These are phyloP conservation scores for Cladobotryum protrusum DNA, from an alignment of 2,329 filamentous ascomycete species.

Conservation along the genomic window DNA sequence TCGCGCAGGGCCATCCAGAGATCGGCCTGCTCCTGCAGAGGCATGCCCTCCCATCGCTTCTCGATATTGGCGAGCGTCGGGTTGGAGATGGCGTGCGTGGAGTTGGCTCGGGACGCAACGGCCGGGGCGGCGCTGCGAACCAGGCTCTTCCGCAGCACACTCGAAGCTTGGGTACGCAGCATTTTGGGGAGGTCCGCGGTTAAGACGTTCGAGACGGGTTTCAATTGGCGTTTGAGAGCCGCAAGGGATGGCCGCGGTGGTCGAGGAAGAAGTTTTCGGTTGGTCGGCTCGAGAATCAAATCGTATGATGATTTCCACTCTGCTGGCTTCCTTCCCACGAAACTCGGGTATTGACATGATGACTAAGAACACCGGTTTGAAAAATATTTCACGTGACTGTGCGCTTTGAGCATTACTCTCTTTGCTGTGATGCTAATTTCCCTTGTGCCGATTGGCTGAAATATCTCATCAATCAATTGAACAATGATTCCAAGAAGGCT, in stretches of 20 bases:
- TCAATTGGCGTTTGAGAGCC: constrained; percentile 29
- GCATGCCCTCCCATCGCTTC: constrained; percentile 98
- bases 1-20: constrained; percentile 98
- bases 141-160: constrained; percentile 45
- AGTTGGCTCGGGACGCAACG: constrained; percentile 48
- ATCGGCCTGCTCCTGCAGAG: constrained; percentile 97
- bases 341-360: constrained; percentile 19
- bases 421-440: background rate
- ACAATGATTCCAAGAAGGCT: background rate
- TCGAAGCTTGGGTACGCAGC: constrained; percentile 50
- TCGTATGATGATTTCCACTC: constrained; percentile 24
- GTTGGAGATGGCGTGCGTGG: constrained; percentile 93
- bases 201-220: constrained; percentile 13
- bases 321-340: constrained; percentile 11
- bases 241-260: constrained; percentile 17
- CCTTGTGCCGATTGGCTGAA: background rate
- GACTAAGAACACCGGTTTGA: constrained; percentile 14
- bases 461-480: constrained; percentile 14
- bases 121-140: constrained; percentile 38
- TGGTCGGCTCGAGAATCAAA: constrained; percentile 20
- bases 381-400: constrained; percentile 13
- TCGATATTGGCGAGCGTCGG: constrained; percentile 96
- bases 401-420: background rate
- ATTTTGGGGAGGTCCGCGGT: constrained; percentile 31
- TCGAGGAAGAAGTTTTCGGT: constrained; percentile 17